phyloP scores from a whole-genome alignment of 108 stramenopile species.

The Nitzschia sp. region DNA sequence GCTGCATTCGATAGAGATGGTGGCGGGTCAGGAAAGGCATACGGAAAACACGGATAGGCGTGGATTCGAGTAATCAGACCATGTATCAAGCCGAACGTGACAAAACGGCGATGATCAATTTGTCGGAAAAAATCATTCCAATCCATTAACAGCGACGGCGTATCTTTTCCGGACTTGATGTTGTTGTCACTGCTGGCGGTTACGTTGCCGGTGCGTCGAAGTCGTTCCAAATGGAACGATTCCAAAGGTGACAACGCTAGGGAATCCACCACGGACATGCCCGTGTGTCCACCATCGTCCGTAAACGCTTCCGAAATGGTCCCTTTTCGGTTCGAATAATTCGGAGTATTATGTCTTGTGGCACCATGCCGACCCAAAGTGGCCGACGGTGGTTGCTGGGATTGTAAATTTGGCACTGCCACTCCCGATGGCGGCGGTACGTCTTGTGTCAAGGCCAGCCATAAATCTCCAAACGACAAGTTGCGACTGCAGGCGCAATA shows the following conservation, averaged over 20 bases:
- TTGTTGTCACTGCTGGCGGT: slow-evolving; percentile 1
- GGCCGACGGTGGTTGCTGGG: background rate
- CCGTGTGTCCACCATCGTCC: background rate
- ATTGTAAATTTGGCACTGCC: background rate
- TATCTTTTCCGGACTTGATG: slow-evolving; percentile 1
- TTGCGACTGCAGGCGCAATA: slow-evolving; percentile 66
- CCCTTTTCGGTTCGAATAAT: background rate
- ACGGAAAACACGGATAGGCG: slow-evolving; percentile 67
- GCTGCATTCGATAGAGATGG: background rate
- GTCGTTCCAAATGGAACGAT: slow-evolving; percentile 16
- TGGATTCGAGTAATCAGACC: slow-evolving; percentile 84
- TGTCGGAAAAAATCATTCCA: slow-evolving; percentile 66
- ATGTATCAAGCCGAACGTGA: slow-evolving; percentile 85
- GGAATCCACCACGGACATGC: background rate
- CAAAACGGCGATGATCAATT: slow-evolving; percentile 85
- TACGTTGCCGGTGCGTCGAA: background rate
- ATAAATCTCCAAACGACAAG: slow-evolving; percentile 68
- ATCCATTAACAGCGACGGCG: slow-evolving; percentile 30
- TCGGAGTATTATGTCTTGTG: background rate
- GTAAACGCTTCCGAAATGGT: background rate
- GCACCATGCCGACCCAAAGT: background rate
- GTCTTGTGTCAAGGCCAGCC: slow-evolving; percentile 31
- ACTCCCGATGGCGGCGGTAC: background rate
- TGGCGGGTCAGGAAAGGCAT: slow-evolving; percentile 9
- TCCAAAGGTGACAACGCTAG: slow-evolving; percentile 29